Percentiles rank a stretch among this genome's conserved stretches.
Conservation (phyloP, 192 early-diverging fungal species). For the Jimgerdemannia lactiflua region DNA sequence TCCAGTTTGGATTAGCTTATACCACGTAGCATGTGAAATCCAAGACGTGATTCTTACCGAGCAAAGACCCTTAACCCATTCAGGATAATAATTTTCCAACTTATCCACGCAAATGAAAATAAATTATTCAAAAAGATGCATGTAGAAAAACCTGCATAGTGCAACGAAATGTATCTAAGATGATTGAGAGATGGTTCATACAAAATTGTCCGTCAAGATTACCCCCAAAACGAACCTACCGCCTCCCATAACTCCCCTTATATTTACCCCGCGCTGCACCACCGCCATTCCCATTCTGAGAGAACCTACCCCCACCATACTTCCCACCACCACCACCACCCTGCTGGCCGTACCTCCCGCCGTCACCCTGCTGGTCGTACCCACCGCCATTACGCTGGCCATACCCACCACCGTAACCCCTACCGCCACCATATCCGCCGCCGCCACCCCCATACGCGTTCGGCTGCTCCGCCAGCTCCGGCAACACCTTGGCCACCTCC, state of each 20-base stretch:
- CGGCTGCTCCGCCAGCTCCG: constrained; percentile 70
- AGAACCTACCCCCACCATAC: constrained; percentile 29
- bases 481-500: constrained; percentile 69
- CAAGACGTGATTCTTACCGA: no score
- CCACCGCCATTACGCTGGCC: constrained; percentile 33
- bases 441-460: constrained; percentile 23
- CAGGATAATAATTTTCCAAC: no score
- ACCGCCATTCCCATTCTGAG: constrained; percentile 26
- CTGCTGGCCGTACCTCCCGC: constrained; percentile 33
- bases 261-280: constrained; percentile 36
- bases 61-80: no score
- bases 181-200: no score
- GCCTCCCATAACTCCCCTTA: constrained; percentile 36
- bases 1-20: no score
- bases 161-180: no score
- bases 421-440: constrained; percentile 33
- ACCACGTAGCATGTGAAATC: no score
- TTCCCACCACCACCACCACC: constrained; percentile 47
- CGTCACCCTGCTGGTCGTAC: constrained; percentile 29
- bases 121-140: no score
- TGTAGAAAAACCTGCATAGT: no score
- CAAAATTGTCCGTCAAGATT: no score
- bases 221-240: no score
- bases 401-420: constrained; percentile 41
- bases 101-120: no score